A percentile compares a stretch with the other conserved stretches of the same genome.
phyloP scores from a whole-genome alignment of 164 flowering plant species.

The Dillenia suffruticosa region DNA sequence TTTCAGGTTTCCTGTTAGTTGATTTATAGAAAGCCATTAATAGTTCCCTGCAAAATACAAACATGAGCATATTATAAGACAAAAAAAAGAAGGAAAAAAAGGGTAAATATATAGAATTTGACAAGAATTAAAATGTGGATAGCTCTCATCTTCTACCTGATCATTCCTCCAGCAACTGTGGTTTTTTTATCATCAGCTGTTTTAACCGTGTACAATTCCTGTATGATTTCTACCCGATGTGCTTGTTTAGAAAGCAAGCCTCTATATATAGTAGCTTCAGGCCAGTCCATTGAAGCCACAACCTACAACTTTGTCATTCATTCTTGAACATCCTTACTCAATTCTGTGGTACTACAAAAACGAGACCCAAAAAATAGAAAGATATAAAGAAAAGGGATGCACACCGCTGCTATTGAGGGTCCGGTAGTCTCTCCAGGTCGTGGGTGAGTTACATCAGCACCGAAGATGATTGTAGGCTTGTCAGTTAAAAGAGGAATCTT shows the following conservation, averaged over 20 bases:
- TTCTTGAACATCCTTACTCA: not conserved
- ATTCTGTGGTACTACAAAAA: not conserved
- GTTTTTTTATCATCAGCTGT: slow-evolving; percentile 35
- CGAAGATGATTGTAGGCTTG: slow-evolving; percentile 48
- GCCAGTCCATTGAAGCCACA: slow-evolving; percentile 42
- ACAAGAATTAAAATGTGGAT: not conserved
- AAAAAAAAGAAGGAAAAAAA: not conserved
- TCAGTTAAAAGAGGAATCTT: slow-evolving; percentile 37
- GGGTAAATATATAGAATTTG: not conserved
- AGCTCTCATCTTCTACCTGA: slow-evolving; percentile 36
- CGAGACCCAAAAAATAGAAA: not conserved
- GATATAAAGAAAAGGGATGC: not conserved
- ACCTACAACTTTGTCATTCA: slow-evolving; percentile 14
- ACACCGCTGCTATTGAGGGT: slow-evolving; percentile 67
- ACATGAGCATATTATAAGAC: too few relatives aligned
- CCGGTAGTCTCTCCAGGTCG: slow-evolving; percentile 50
- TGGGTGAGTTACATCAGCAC: slow-evolving; percentile 70
- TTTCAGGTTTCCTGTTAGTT: slow-evolving; percentile 47
- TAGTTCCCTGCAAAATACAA: slow-evolving; percentile 43
- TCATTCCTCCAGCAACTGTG: slow-evolving; percentile 47
- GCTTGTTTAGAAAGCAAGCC: slow-evolving; percentile 23
- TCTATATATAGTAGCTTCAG: slow-evolving; percentile 25
- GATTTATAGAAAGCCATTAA: slow-evolving; percentile 44
- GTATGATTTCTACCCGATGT: slow-evolving; percentile 60
- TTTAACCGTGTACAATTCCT: slow-evolving; percentile 45